Percentiles rank a stretch among this genome's conserved stretches.
These are phyloP conservation scores for Pogostemon cablin DNA, from an alignment of 257 asterid genomes.

Conservation along the genomic window DNA sequence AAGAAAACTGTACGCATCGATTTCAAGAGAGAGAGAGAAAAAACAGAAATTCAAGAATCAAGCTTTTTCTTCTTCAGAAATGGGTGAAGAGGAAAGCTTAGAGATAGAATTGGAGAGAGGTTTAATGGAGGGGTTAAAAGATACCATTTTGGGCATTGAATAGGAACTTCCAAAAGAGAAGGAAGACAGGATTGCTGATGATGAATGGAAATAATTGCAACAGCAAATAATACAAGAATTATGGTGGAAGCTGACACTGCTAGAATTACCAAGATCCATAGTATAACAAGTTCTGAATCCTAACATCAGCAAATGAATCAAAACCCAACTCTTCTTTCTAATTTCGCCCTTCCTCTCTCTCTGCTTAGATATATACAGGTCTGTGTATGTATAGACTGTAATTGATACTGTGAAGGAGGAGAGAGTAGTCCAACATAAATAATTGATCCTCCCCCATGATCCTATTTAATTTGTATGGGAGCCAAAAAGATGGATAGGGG, in stretches of 20 bases:
- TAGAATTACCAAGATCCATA: conserved; percentile 35
- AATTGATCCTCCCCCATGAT: conserved; percentile 16
- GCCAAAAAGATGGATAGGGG: conserved; percentile 37
- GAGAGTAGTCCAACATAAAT: conserved; percentile 1
- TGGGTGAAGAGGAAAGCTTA: conserved; percentile 32
- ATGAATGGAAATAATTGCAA: conserved; percentile 41
- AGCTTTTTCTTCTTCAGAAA: conserved; percentile 38
- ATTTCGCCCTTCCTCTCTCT: neutral
- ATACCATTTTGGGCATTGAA: conserved; percentile 50
- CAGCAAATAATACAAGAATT: conserved; percentile 37
- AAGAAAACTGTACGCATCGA: neutral
- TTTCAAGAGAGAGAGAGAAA: neutral
- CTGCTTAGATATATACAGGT: conserved; percentile 7
- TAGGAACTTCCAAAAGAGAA: conserved; percentile 45
- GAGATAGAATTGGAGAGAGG: conserved; percentile 38
- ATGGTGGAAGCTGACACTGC: conserved; percentile 56
- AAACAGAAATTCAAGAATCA: conserved; percentile 38
- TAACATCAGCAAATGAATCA: conserved; percentile 31
- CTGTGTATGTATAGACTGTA: conserved; percentile 22
- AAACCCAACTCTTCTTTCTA: conserved; percentile 29
- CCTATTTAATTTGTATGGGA: conserved; percentile 17
- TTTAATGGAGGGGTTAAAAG: conserved; percentile 37
- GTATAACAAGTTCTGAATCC: conserved; percentile 28
- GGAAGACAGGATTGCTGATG: conserved; percentile 56
- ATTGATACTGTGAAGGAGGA: conserved; percentile 32